A percentile compares a stretch with the other conserved stretches of the same genome.
Evolutionary conservation across 2,329 filamentous ascomycete genomes (phyloP).

Genomic region (Ilyonectria destructans): DNA sequence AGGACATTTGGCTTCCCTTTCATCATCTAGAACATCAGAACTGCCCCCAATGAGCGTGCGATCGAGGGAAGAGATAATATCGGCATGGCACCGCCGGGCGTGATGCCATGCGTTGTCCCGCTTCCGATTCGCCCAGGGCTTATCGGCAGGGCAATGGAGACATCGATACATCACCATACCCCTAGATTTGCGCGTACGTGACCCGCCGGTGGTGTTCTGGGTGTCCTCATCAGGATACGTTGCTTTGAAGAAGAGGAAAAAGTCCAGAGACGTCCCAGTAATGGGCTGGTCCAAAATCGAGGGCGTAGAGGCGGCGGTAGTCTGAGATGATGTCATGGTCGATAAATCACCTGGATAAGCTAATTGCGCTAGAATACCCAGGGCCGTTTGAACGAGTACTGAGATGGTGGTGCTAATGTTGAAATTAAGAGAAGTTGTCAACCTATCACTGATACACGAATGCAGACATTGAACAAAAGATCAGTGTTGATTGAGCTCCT

Average conservation of each 20-base stretch:
- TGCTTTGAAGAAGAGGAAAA: constrained; percentile 1
- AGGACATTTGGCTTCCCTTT: not conserved
- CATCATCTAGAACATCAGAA: constrained; percentile 3
- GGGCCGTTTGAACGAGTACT: not conserved
- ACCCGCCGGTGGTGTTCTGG: not conserved
- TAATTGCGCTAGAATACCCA: not conserved
- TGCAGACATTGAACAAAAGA: no score
- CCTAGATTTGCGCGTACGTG: not conserved
- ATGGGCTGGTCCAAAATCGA: not conserved
- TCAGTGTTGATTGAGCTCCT: no score
- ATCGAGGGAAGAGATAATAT: constrained; percentile 2
- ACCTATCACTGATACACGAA: no score
- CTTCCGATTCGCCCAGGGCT: constrained; percentile 1
- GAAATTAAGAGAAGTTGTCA: not conserved
- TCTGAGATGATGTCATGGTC: not conserved
- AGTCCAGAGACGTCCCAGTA: constrained; percentile 1
- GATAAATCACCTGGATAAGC: constrained; percentile 2
- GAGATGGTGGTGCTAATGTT: not conserved
- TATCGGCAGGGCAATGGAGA: not conserved
- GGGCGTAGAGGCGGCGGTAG: not conserved
- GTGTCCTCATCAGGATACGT: not conserved
- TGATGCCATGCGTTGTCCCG: not conserved
- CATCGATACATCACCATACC: not conserved
- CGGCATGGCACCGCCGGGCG: not conserved
- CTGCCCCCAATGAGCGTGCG: constrained; percentile 1